A percentile compares a stretch with the other conserved stretches of the same genome.
Evolutionary conservation across 768 basidiomycete species (phyloP).

Genomic region (Strobilomyces dryophilus): DNA sequence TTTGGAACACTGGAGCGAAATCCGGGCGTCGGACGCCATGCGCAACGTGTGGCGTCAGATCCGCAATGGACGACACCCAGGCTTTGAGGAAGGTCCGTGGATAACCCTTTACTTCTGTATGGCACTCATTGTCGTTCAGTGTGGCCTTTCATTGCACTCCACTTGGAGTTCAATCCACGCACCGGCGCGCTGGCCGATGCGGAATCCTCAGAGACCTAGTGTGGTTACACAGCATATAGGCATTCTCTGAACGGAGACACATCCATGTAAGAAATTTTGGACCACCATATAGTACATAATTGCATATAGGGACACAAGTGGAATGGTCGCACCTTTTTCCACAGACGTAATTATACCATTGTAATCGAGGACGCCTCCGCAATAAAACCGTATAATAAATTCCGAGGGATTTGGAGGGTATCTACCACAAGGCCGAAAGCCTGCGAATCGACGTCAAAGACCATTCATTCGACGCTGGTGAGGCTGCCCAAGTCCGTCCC

Average conservation of each 20-base stretch:
- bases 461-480: constrained; percentile 44
- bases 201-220: constrained; percentile 16
- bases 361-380: not conserved
- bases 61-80: constrained; percentile 75
- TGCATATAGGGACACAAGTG: constrained; percentile 3
- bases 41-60: constrained; percentile 82
- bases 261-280: constrained; percentile 4
- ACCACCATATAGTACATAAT: constrained; percentile 6
- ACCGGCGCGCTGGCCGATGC: constrained; percentile 21
- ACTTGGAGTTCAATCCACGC: constrained; percentile 55
- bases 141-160: constrained; percentile 63
- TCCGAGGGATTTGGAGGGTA: not conserved
- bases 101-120: not conserved
- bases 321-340: not conserved
- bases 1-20: constrained; percentile 76
- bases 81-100: constrained; percentile 75
- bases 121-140: constrained; percentile 37
- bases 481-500: constrained; percentile 45
- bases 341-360: not conserved
- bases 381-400: not conserved
- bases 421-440: not conserved
- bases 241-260: constrained; percentile 3
- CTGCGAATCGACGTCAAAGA: constrained; percentile 1
- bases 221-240: not conserved
- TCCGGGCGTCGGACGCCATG: constrained; percentile 82